Evolutionary conservation across 305 asterid species (phyloP).

Genomic region (Ilex paraguariensis): DNA sequence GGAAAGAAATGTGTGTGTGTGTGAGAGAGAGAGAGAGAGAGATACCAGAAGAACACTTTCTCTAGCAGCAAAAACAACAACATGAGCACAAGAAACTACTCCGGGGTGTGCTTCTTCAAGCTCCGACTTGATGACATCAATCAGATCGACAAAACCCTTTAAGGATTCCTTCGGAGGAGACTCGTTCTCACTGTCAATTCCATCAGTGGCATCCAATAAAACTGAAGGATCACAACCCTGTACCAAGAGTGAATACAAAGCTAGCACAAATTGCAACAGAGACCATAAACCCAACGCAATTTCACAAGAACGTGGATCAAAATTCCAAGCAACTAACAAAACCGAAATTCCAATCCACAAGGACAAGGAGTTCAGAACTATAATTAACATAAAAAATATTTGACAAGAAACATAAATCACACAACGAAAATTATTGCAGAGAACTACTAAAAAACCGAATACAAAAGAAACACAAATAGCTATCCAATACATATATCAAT

Average conservation of each 20-base stretch:
- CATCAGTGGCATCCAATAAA: slow-evolving; percentile 50
- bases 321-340: too few species aligned
- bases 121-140: slow-evolving; percentile 52
- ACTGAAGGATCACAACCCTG: slow-evolving; percentile 55
- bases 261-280: too few species aligned
- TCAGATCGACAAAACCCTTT: slow-evolving; percentile 42
- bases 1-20: not conserved
- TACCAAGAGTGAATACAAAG: not conserved
- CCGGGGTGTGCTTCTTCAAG: slow-evolving; percentile 68
- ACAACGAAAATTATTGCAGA: not conserved
- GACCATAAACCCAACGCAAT: too few species aligned
- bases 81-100: slow-evolving; percentile 82
- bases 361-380: not conserved
- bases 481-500: too few species aligned
- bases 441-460: too few species aligned
- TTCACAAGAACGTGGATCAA: too few species aligned
- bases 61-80: slow-evolving; percentile 73
- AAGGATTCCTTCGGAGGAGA: slow-evolving; percentile 48
- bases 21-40: slow-evolving; percentile 4
- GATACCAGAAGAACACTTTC: slow-evolving; percentile 63
- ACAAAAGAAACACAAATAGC: too few species aligned
- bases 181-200: slow-evolving; percentile 50
- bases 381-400: not conserved
- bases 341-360: too few species aligned
- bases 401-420: not conserved